Conservation (phyloP, 2,329 filamentous ascomycete species). For the Pochonia chlamydosporia region DNA sequence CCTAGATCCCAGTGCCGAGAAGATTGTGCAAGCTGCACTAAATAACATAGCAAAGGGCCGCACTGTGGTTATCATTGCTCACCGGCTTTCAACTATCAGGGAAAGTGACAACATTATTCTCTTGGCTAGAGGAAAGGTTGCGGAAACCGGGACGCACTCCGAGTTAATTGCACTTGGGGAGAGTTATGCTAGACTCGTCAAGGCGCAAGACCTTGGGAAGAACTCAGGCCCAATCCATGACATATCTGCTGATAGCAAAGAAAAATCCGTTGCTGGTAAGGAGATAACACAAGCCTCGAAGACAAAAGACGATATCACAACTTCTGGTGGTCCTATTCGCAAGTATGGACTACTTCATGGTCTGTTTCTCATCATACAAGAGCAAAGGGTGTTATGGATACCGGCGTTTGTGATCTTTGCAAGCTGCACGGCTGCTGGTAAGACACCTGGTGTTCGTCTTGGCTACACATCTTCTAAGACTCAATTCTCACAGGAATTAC, state of each 20-base stretch:
- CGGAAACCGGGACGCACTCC: slow-evolving; percentile 59
- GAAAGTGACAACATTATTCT: slow-evolving; percentile 62
- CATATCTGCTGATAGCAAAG: slow-evolving; percentile 11
- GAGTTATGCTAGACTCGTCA: slow-evolving; percentile 46
- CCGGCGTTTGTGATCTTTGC: slow-evolving; percentile 14
- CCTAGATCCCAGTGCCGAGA: slow-evolving; percentile 39
- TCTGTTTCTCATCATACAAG: slow-evolving; percentile 22
- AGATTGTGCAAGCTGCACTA: slow-evolving; percentile 50
- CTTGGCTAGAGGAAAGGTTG: slow-evolving; percentile 50
- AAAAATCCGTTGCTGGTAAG: slow-evolving; percentile 16
- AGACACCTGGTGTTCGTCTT: not conserved
- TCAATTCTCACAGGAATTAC: slow-evolving; percentile 25
- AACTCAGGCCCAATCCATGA: slow-evolving; percentile 5
- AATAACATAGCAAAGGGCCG: slow-evolving; percentile 51
- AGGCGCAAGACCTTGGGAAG: slow-evolving; percentile 31
- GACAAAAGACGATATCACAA: too few species aligned
- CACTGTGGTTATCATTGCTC: slow-evolving; percentile 64
- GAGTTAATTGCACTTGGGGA: slow-evolving; percentile 43
- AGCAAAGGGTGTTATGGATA: slow-evolving; percentile 23
- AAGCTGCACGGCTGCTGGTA: slow-evolving; percentile 22
- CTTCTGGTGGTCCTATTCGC: slow-evolving; percentile 11
- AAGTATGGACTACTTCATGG: slow-evolving; percentile 22
- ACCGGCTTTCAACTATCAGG: slow-evolving; percentile 52
- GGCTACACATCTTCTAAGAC: not conserved
- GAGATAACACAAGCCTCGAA: slow-evolving; percentile 17